Base-by-base conservation (phyloP, 148 eudicot genomes). In the Chenopodium album region DNA sequence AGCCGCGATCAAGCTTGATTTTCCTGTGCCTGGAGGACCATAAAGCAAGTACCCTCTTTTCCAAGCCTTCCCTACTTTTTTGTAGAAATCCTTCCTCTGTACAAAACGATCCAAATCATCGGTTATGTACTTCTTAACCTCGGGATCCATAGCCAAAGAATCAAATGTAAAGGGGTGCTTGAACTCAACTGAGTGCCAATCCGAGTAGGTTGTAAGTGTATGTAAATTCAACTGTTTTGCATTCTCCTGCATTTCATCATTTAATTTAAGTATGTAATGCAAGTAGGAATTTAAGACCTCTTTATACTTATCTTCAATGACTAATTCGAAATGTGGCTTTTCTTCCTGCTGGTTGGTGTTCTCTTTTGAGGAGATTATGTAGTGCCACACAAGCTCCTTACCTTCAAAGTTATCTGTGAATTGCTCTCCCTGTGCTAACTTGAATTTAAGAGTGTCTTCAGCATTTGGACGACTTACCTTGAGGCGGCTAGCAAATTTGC, bases 11-110 rank as follows among this genome's bases (percentile, higher is more conserved):
- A 87, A 73, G 85, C 89, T 87, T 0, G 89, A 87, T 47, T 87
- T 87, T 17, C 89, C 89, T 0, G 89, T 87, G 47, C 89, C 89
- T 4, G 89, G 89, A 10, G 89, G 89, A 22, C 87, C 89, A 60
- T 87, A 86, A 10, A 87, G 46, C 83, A 84, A 76, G 34, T 84
- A 87, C 54, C 89, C 87, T 68, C 89, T 81, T 70, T 87, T 87
- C 87, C 89, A 84, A 17, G 87, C 83, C 78, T 82, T 71, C 13
- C 89, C 87, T 0, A 84, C 82, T 44, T 85, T 84, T 31, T 29
- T 81, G 34, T 87, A 87, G 26, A 81, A 87, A 22, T 87, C 89
- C 62, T 52, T 81, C 69, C 87, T 78, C 9, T 52, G 67, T 22
- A 87, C 65, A 34, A 87, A 87, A 81, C 85, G 71, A 22, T 87